Evolutionary conservation across 306 rosid species (phyloP).

Genomic region (Potentilla sterilis): DNA sequence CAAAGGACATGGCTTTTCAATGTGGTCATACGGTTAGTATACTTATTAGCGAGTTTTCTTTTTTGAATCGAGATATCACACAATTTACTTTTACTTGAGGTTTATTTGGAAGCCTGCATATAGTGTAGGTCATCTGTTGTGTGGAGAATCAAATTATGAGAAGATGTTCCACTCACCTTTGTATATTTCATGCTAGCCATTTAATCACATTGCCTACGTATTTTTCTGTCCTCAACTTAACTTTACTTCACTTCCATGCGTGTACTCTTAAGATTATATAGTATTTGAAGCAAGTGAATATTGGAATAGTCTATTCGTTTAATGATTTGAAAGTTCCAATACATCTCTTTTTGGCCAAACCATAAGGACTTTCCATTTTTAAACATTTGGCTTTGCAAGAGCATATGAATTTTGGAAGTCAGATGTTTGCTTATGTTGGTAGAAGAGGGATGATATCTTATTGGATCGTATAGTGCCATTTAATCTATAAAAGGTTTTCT

Average conservation of each 20-base stretch:
- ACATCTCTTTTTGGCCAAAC: neutral
- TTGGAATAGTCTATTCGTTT: neutral
- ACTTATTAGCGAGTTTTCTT: neutral
- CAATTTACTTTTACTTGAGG: neutral
- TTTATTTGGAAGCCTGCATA: neutral
- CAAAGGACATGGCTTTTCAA: conserved; percentile 96
- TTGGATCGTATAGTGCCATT: neutral
- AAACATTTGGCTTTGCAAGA: neutral
- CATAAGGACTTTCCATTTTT: neutral
- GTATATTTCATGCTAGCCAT: neutral
- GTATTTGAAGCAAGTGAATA: neutral
- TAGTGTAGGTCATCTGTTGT: neutral
- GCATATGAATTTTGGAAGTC: neutral
- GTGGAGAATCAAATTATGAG: neutral
- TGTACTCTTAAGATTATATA: neutral
- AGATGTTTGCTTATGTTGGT: neutral
- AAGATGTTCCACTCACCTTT: neutral
- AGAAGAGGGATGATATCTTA: neutral
- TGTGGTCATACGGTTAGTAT: conserved; percentile 89
- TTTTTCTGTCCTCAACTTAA: neutral
- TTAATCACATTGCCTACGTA: neutral
- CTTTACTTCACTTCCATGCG: neutral
- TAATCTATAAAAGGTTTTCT: neutral
- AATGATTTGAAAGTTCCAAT: neutral
- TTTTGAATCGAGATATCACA: neutral